Base-by-base conservation (phyloP, 345 rosid species). In the Clausena lansium region DNA sequence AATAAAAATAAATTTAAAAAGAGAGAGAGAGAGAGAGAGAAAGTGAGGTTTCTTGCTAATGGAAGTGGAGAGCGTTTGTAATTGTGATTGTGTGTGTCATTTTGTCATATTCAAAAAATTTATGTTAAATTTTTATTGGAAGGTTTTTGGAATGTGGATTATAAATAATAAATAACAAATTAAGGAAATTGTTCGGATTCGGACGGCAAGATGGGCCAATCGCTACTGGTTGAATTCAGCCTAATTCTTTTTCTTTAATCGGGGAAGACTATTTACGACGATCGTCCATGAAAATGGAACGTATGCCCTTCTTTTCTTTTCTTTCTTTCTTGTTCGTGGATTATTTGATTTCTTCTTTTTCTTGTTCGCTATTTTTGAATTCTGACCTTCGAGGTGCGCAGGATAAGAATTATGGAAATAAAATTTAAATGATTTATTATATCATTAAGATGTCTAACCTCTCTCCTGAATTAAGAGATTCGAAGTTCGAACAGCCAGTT, bases 141-240 rank as follows among this genome's bases (percentile, higher is more conserved):
- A 45, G 50, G 10, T 3, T 4, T 45, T 45, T 45, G 4, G 4
- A 45, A 45, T 45, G 50, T 0, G 50, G 17, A 45, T 5, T 45
- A 13, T 45, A 13, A 45, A 45, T 45, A 45, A 13, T 13, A 45
- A 11, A 10, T 45, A 11, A 45, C 10, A 45, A 45, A 45, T 45
- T 13, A 45, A 45, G 55, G 10, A 52, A 24, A 63, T 81, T 72
- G n/a, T 45, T 45, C 50, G 70, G 78, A 81, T 73, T 81, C 84
- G 81, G 81, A 77, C 84, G 81, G 84, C 84, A 20, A 47, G 36
- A 81, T 47, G n/a, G 55, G 67, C 74, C 83, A 72, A 81, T 58
- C 35, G 77, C 80, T 81, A 66, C 6, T 15, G n/a, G 76, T 41
- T 41, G 11, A 41, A 60, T 68, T 3, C 30, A 25, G 19, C 1